Evolutionary conservation across 768 basidiomycete species (phyloP).

Genomic region (Leccinum rimulosum): DNA sequence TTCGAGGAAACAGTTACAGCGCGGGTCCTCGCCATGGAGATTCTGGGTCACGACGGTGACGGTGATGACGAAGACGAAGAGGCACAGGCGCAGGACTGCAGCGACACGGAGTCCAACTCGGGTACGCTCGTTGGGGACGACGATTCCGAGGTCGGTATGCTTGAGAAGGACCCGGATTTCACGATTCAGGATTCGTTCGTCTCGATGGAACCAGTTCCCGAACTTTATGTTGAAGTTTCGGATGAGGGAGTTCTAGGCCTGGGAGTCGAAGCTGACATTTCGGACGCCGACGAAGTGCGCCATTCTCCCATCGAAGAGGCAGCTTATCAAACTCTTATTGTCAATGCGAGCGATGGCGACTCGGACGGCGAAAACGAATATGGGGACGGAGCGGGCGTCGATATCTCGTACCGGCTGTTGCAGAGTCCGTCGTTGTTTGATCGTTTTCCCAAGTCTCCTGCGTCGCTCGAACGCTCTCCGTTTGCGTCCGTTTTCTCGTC

Average conservation of each 20-base stretch:
- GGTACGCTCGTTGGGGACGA: constrained; percentile 14
- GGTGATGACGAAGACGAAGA: not conserved
- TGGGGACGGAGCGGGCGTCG: not conserved
- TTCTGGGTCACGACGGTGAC: constrained; percentile 11
- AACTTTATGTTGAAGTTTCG: not conserved
- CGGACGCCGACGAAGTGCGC: not conserved
- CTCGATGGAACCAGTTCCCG: not conserved
- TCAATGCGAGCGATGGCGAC: constrained; percentile 3
- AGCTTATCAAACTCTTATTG: constrained; percentile 5
- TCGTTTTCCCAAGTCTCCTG: constrained; percentile 16
- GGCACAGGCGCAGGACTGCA: not conserved
- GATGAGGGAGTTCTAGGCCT: not conserved
- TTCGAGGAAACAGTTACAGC: constrained; percentile 34
- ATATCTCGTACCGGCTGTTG: not conserved
- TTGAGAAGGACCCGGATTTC: constrained; percentile 8
- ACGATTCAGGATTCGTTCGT: not conserved
- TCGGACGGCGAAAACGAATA: not conserved
- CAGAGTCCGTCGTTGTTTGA: constrained; percentile 8
- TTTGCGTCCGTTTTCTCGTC: constrained; percentile 20
- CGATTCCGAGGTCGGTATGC: constrained; percentile 3
- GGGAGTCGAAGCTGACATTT: constrained; percentile 4
- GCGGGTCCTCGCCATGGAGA: constrained; percentile 30
- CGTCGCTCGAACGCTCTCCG: not conserved
- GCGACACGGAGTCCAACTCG: constrained; percentile 2
- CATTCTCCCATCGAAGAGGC: not conserved